These are phyloP conservation scores for Amesomyces nigricolor DNA, from an alignment of 2,329 filamentous ascomycete species.

Conservation along the genomic window DNA sequence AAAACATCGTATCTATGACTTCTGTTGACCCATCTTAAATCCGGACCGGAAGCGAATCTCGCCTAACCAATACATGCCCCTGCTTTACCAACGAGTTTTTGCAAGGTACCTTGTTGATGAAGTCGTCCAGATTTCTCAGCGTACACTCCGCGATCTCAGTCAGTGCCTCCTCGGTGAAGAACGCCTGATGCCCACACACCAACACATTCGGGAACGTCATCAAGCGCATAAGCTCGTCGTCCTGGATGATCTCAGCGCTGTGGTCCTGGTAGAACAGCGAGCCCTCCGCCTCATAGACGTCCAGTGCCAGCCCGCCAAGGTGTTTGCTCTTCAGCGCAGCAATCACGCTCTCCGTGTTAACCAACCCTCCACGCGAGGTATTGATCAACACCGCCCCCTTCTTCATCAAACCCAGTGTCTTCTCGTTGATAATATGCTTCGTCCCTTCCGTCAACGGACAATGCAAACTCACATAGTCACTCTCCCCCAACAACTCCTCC, in stretches of 20 bases:
- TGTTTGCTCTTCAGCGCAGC: constrained; percentile 54
- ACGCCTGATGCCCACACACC: constrained; percentile 63
- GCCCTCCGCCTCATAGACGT: constrained; percentile 64
- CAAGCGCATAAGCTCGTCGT: constrained; percentile 60
- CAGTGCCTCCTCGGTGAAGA: constrained; percentile 62
- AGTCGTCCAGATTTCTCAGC: constrained; percentile 50
- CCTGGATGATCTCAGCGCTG: constrained; percentile 58
- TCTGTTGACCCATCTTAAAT: constrained; percentile 25
- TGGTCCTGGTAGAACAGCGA: constrained; percentile 61
- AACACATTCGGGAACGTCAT: constrained; percentile 65
- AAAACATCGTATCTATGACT: no score
- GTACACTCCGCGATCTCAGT: constrained; percentile 58
- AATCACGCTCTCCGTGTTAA: constrained; percentile 56
- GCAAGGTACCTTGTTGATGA: constrained; percentile 33
- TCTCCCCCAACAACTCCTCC: constrained; percentile 47
- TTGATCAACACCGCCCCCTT: constrained; percentile 57
- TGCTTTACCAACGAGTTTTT: constrained; percentile 34
- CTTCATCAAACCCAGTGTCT: constrained; percentile 52
- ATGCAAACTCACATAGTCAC: constrained; percentile 60
- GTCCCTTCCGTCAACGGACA: constrained; percentile 59
- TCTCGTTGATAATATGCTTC: constrained; percentile 53
- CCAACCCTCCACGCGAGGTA: constrained; percentile 60
- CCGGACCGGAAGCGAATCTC: constrained; percentile 33
- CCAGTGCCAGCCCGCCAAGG: constrained; percentile 57
- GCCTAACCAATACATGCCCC: constrained; percentile 23